phyloP scores from a whole-genome alignment of 1,139 yeast genomes.

The Lodderomyces pseudojiufengensis region DNA sequence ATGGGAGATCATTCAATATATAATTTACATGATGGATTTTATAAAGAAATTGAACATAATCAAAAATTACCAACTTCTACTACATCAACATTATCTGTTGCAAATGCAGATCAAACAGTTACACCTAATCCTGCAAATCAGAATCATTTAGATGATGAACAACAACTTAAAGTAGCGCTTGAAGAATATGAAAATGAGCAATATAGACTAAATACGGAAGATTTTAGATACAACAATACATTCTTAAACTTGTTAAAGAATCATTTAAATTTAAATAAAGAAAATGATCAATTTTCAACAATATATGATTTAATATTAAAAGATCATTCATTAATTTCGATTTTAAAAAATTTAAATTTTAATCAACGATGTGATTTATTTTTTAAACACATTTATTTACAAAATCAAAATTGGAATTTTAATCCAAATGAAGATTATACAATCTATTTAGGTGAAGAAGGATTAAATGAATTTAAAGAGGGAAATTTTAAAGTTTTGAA shows the following conservation, averaged over 20 bases:
- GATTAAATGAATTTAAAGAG: slow-evolving; percentile 9
- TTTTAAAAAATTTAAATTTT: slow-evolving; percentile 20
- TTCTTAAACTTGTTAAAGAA: not conserved
- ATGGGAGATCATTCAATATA: slow-evolving; percentile 5
- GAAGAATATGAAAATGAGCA: not conserved
- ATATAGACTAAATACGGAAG: slow-evolving; percentile 1
- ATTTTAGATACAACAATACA: slow-evolving; percentile 1
- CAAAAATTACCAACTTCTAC: not conserved
- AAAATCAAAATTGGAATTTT: slow-evolving; percentile 25
- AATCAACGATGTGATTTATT: slow-evolving; percentile 29
- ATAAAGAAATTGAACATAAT: not conserved
- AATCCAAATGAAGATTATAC: slow-evolving; percentile 23
- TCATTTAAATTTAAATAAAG: slow-evolving; percentile 8
- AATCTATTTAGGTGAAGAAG: slow-evolving; percentile 8
- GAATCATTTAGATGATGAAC: slow-evolving; percentile 4
- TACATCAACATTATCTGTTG: no score
- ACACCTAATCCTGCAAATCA: slow-evolving; percentile 1
- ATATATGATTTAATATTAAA: slow-evolving; percentile 21
- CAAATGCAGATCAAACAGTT: not conserved
- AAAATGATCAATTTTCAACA: slow-evolving; percentile 16
- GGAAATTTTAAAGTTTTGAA: slow-evolving; percentile 9
- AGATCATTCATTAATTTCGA: slow-evolving; percentile 20
- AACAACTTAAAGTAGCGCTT: not conserved
- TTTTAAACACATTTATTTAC: slow-evolving; percentile 23
- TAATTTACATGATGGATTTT: slow-evolving; percentile 5